phyloP scores from a whole-genome alignment of 805 yeast species.

The Hanseniaspora taiwanica region DNA sequence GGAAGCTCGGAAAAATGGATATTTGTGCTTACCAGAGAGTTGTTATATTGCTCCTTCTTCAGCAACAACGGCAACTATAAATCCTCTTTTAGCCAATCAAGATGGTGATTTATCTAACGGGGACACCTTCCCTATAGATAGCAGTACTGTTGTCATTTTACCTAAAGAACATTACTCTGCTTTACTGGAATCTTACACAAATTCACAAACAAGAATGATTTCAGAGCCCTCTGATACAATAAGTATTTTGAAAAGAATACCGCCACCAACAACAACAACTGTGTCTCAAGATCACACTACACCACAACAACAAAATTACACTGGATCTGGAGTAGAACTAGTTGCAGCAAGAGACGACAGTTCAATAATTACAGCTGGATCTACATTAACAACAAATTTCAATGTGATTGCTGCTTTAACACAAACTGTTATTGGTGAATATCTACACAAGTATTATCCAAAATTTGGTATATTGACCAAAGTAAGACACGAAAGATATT shows the following conservation, averaged over 20 bases:
- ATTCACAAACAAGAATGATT: conserved; percentile 7
- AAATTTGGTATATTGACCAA: conserved; percentile 59
- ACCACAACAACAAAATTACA: no score
- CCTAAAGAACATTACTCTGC: conserved; percentile 2
- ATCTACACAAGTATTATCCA: conserved; percentile 71
- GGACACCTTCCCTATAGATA: neutral
- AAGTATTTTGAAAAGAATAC: no score
- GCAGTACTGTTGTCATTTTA: neutral
- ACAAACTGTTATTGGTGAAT: conserved; percentile 90
- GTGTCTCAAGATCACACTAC: conserved; percentile 12
- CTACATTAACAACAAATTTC: conserved; percentile 51
- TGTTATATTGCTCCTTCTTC: conserved; percentile 52
- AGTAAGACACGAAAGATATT: conserved; percentile 76
- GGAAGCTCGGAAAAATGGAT: conserved; percentile 33
- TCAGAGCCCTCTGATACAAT: no score
- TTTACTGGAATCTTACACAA: conserved; percentile 10
- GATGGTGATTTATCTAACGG: neutral
- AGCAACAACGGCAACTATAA: conserved; percentile 16
- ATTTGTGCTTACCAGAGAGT: conserved; percentile 43
- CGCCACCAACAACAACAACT: no score
- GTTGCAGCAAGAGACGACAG: conserved; percentile 24
- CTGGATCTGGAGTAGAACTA: no score
- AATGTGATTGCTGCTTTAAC: conserved; percentile 77
- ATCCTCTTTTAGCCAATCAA: no score
- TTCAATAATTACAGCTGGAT: conserved; percentile 39